These are phyloP conservation scores for Verruconis gallopava DNA, from an alignment of 2,329 filamentous ascomycete species.

Conservation along the genomic window DNA sequence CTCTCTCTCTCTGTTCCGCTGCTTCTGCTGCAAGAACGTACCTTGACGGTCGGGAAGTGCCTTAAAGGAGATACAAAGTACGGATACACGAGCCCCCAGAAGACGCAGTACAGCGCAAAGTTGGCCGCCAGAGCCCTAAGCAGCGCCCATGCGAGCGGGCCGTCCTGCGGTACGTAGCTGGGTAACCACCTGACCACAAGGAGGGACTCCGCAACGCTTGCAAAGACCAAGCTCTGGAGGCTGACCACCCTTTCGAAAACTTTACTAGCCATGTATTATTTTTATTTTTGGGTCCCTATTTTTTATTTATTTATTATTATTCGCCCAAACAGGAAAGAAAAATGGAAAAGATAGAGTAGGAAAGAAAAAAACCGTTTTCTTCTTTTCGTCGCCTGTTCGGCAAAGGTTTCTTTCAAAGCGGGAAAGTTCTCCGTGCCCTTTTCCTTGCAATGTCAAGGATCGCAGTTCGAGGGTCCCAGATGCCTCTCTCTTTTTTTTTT, in stretches of 20 bases:
- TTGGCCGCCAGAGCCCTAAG: neutral
- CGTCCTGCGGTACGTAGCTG: neutral
- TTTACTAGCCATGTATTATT: neutral
- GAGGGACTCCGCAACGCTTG: neutral
- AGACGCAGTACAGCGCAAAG: neutral
- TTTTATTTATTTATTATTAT: too few relatives aligned
- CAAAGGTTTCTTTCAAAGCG: too few relatives aligned
- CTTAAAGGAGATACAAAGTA: slow-evolving; percentile 22
- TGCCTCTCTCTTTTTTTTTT: too few relatives aligned
- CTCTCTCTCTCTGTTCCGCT: neutral
- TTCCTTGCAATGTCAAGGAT: too few relatives aligned
- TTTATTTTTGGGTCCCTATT: too few relatives aligned
- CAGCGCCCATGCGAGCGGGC: neutral
- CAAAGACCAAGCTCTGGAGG: neutral
- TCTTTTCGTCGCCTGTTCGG: too few relatives aligned
- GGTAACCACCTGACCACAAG: neutral
- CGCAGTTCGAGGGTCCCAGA: too few relatives aligned
- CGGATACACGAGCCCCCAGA: slow-evolving; percentile 8
- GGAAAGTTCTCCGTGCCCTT: too few relatives aligned
- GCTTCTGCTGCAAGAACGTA: neutral
- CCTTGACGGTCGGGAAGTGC: slow-evolving; percentile 23
- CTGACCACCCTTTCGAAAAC: slow-evolving; percentile 1
- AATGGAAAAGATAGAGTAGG: too few relatives aligned
- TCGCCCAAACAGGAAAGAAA: too few relatives aligned
- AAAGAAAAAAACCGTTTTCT: too few relatives aligned